Evolutionary conservation across 2,329 filamentous ascomycete species (phyloP), one percentile per base, ranked within the genome.

Genomic region (Pestalotiopsis sp.): DNA sequence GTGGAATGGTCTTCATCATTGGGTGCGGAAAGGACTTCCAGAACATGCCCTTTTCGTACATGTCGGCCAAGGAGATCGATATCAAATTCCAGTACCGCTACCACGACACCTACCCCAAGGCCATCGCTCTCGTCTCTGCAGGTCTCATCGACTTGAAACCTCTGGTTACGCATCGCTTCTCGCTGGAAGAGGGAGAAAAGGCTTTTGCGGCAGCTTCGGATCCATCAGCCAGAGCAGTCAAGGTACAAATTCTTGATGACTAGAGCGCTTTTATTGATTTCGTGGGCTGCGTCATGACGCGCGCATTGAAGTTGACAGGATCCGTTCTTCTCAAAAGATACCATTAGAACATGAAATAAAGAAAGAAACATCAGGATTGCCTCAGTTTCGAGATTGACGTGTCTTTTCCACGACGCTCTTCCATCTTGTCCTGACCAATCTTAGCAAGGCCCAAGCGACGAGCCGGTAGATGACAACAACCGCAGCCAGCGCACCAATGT

Each of bases 401-500:
- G 64, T 73, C 63, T 72, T 74, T 68, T 75, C 73, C 12, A 77
- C 70, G 6, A 76, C 70, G 57, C 72, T 73, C 70, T 77, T 80
- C 87, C 87, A 89, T 69, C 85, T 82, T 66, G 83, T 86, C 74
- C 88, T 85, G 70, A 84, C 84, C 13, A 82, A 74, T 74, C 86
- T 86, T 70, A 93, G 71, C 60, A 92, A 70, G 3, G 80, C 75
- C 83, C 89, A 92, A 0, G 90, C 89, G 11, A 93, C 74, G 3
- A 92, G 40, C 9, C 92, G 82, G 78, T 94, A 94, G 6, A 86
- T 83, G 1, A 94, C 83, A 1, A 90, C 84, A 68, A 88, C 90
- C 1, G 88, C 85, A 0, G 88, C 91, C 73, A 94, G 75, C 3
- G 86, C 88, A 72, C 89, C 84, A 2, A 93, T 76, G 72, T 92